Conservation (phyloP, 257 asterid species). For the Penstemon barbatus region DNA sequence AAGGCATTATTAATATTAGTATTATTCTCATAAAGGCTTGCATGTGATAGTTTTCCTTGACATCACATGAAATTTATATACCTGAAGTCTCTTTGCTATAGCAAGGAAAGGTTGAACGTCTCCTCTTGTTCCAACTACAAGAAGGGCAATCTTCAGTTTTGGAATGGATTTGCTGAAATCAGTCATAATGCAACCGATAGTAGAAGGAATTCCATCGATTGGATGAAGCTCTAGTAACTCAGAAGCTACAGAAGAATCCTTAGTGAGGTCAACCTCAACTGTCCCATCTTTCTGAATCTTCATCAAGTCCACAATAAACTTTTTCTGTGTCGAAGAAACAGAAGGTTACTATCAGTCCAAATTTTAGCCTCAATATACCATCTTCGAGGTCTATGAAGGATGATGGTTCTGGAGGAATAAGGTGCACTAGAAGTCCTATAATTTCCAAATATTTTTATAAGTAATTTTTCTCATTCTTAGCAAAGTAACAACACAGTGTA, state of each 20-base stretch:
- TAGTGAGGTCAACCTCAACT: slow-evolving; percentile 84
- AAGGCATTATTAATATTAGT: too few relatives aligned
- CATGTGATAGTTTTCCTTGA: too few relatives aligned
- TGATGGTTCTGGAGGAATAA: too few relatives aligned
- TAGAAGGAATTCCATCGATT: slow-evolving; percentile 48
- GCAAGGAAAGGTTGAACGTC: slow-evolving; percentile 99
- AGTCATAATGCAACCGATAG: slow-evolving; percentile 43
- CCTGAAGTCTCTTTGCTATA: slow-evolving; percentile 89
- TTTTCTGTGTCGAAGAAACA: slow-evolving; percentile 46
- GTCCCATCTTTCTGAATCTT: slow-evolving; percentile 91
- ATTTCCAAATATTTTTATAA: too few relatives aligned
- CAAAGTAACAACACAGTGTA: too few relatives aligned
- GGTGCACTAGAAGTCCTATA: too few relatives aligned
- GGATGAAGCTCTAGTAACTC: slow-evolving; percentile 77
- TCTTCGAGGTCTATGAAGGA: too few relatives aligned
- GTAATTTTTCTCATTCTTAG: too few relatives aligned
- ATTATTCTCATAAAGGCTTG: too few relatives aligned
- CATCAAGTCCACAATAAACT: slow-evolving; percentile 72
- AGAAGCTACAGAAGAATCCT: slow-evolving; percentile 76
- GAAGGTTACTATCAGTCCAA: slow-evolving; percentile 13
- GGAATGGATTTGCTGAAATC: slow-evolving; percentile 67
- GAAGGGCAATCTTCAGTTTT: slow-evolving; percentile 76
- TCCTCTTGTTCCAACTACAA: slow-evolving; percentile 98
- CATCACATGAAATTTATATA: slow-evolving; percentile 7
- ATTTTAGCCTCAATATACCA: too few relatives aligned